Percentiles rank a stretch among this genome's conserved stretches.
phyloP scores from a whole-genome alignment of 1,284 basidiomycete genomes.

The Ceratobasidium sp. region DNA sequence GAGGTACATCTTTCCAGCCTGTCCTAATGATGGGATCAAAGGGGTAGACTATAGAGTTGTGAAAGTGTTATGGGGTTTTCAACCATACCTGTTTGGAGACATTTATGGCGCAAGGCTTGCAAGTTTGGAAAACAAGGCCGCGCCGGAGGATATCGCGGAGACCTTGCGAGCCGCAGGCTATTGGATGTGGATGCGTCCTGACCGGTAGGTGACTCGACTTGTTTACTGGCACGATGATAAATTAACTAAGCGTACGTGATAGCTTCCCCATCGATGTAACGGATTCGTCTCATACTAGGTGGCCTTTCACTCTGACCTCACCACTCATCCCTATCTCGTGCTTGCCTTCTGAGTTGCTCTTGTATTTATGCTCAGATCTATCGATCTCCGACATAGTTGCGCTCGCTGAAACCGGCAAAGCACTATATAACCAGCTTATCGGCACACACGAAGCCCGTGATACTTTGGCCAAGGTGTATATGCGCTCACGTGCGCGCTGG shows the following conservation, averaged over 20 bases:
- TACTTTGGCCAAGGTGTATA: slow-evolving; percentile 19
- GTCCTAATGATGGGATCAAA: not conserved
- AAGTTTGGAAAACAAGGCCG: not conserved
- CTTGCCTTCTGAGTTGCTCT: not conserved
- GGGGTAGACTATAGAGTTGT: slow-evolving; percentile 26
- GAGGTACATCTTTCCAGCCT: not conserved
- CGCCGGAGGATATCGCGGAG: slow-evolving; percentile 22
- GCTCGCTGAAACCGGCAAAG: slow-evolving; percentile 5
- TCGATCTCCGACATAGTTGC: slow-evolving; percentile 14
- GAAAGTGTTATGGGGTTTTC: not conserved
- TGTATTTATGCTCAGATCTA: not conserved
- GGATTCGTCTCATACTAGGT: no score
- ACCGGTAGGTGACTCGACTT: slow-evolving; percentile 24
- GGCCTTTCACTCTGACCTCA: no score
- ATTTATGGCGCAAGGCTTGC: not conserved
- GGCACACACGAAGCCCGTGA: not conserved
- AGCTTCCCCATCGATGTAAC: not conserved
- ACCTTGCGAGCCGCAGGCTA: slow-evolving; percentile 2
- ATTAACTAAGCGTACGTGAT: not conserved
- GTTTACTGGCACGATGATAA: not conserved
- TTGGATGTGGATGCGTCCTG: slow-evolving; percentile 44
- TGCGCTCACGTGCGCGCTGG: slow-evolving; percentile 24
- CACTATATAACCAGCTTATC: not conserved
- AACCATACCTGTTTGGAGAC: no score
- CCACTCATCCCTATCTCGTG: not conserved